Percentiles rank a stretch among this genome's conserved stretches.
These are phyloP conservation scores for Erythrophleum ivorense DNA, from an alignment of 331 rosid species.

Conservation along the genomic window DNA sequence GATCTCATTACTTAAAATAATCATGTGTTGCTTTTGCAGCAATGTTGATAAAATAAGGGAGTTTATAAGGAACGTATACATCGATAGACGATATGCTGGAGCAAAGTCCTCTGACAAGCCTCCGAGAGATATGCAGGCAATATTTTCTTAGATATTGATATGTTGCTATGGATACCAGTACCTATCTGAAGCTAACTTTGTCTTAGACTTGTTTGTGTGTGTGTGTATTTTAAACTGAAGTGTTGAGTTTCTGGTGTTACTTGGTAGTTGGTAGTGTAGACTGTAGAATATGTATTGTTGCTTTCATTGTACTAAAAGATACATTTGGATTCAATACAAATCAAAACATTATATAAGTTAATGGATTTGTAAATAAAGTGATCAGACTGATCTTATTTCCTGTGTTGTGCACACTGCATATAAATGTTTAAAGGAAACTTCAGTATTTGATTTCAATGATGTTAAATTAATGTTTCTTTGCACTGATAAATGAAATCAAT, in stretches of 20 bases:
- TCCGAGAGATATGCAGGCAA: constrained; percentile 87
- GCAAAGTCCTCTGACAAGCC: constrained; percentile 72
- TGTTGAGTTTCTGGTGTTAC: constrained; percentile 21
- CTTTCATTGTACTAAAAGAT: constrained; percentile 29
- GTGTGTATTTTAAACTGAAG: background rate
- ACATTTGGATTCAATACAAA: background rate
- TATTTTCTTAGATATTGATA: constrained; percentile 35
- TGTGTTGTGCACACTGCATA: background rate
- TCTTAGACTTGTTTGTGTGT: background rate
- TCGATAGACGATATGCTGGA: constrained; percentile 71
- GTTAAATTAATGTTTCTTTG: background rate
- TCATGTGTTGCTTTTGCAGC: constrained; percentile 62
- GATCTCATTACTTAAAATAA: constrained; percentile 26
- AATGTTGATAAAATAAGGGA: constrained; percentile 77
- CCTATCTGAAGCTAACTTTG: constrained; percentile 15
- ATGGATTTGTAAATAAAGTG: constrained; percentile 17
- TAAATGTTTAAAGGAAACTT: constrained; percentile 21
- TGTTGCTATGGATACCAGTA: constrained; percentile 7
- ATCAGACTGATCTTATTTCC: constrained; percentile 13
- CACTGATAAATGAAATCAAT: constrained; percentile 5
- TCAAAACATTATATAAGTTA: background rate
- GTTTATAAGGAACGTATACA: constrained; percentile 78
- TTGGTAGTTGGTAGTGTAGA: background rate
- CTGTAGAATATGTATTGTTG: constrained; percentile 10
- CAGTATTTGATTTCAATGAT: constrained; percentile 21